phyloP scores from a whole-genome alignment of 345 rosid species.

The Rhodamnia argentea region DNA sequence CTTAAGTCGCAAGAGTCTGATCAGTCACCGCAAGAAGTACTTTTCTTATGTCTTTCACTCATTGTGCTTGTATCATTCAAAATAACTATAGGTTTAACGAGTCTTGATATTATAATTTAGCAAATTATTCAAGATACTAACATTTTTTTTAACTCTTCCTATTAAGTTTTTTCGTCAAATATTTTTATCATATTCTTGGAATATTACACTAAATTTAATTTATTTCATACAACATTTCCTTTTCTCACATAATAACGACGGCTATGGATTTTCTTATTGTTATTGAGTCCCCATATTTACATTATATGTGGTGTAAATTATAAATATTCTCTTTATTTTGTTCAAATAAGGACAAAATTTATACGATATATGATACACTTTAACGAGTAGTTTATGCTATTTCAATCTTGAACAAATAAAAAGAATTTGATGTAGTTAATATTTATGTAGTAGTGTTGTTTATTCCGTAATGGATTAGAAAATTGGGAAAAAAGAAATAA shows the following conservation, averaged over 20 bases:
- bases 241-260: background rate
- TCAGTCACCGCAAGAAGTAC: background rate
- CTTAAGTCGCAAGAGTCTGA: background rate
- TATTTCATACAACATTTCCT: background rate
- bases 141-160: background rate
- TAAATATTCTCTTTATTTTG: too few species aligned
- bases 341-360: too few species aligned
- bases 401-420: too few species aligned
- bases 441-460: background rate
- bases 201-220: background rate
- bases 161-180: background rate
- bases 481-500: background rate
- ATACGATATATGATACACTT: too few species aligned
- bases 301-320: too few species aligned
- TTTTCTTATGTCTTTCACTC: background rate
- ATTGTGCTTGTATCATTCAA: background rate
- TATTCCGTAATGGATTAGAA: background rate
- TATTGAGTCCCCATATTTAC: too few species aligned
- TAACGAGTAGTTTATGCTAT: too few species aligned
- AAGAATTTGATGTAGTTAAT: background rate
- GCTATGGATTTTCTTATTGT: background rate
- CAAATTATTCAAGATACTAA: background rate
- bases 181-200: background rate
- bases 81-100: background rate
- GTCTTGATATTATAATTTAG: background rate